These are phyloP conservation scores for Albatrellus sp. DNA, from an alignment of 1,284 basidiomycete species.

Conservation along the genomic window DNA sequence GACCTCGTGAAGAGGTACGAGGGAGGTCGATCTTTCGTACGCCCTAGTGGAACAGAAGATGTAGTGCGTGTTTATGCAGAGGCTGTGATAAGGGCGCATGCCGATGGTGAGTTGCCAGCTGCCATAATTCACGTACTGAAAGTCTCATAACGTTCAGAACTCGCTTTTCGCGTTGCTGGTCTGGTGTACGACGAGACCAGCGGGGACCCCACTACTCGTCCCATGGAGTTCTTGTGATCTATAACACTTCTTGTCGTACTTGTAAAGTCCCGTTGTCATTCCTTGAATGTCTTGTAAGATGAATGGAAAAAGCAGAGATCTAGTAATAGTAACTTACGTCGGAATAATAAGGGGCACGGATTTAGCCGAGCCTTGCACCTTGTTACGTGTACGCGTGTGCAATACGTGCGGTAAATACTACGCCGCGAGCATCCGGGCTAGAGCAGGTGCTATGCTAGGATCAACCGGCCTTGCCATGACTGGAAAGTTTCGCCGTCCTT, in stretches of 20 bases:
- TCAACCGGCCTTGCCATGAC: background rate
- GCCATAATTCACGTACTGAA: background rate
- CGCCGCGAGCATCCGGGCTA: no score
- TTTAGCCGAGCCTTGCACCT: no score
- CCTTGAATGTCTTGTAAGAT: no score
- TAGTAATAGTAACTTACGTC: no score
- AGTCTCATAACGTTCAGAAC: constrained; percentile 32
- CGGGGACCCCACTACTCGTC: constrained; percentile 53
- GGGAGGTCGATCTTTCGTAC: constrained; percentile 84
- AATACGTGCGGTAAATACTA: no score
- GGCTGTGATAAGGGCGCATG: constrained; percentile 61
- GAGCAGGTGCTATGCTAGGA: no score
- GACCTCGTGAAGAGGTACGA: constrained; percentile 74
- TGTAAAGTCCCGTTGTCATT: no score
- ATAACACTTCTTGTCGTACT: no score
- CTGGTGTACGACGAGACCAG: constrained; percentile 72
- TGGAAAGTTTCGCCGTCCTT: background rate
- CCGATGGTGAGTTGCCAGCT: constrained; percentile 56
- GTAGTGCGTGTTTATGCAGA: constrained; percentile 98
- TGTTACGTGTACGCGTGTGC: no score
- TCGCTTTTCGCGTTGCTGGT: constrained; percentile 74
- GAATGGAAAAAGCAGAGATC: no score
- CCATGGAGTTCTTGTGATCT: constrained; percentile 43
- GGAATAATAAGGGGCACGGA: no score
- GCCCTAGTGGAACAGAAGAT: constrained; percentile 97